Evolutionary conservation across 2,329 filamentous ascomycete genomes (phyloP), one percentile per base, ranked within the genome.

Genomic region (Claviceps lovelessii): DNA sequence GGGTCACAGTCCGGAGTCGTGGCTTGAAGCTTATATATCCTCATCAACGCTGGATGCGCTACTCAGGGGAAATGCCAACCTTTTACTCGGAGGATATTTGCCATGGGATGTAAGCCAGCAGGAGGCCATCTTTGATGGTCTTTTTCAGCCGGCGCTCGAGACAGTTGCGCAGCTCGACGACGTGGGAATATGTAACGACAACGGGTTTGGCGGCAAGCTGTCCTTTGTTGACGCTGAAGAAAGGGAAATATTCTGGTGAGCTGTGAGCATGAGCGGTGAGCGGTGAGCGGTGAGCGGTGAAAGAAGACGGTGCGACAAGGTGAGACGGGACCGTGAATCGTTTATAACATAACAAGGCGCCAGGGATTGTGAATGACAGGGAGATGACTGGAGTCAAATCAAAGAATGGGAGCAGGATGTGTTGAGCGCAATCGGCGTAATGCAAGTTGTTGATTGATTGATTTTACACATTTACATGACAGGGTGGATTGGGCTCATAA

Each of bases 121-220:
- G 0, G 56, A 62, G 5, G 62, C 61, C 2, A 51, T 61, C 0
- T 59, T 68, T 19, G 58, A 59, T 19, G 59, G 61, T 11, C 57
- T 70, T 5, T 67, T 62, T 46, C 56, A 59, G 13, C 62, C 64
- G 3, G 65, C 63, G 0, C 41, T 70, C 6, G 57, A 54, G 2
- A 67, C 69, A 62, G 55, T 69, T 11, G 53, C 58, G 1, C 56
- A 61, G n/a, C 67, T 70, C 64, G 67, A 70, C 53, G 44, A 55
- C 0, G 57, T 69, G 13, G 68, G 68, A 0, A 39, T 49, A 4
- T 58, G 56, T 2, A 70, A 69, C 41, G 54, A 62, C 39, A 66
- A 67, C 31, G 59, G 56, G 0, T 57, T 62, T 19, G 44, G 31
- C 11, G 37, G 33, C 8, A 19, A 37, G 3, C 11, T 47, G 5